Percentiles rank a stretch among this genome's conserved stretches.
phyloP scores from a whole-genome alignment of 495 filamentous ascomycete genomes.

The Penicillium egyptiacum region DNA sequence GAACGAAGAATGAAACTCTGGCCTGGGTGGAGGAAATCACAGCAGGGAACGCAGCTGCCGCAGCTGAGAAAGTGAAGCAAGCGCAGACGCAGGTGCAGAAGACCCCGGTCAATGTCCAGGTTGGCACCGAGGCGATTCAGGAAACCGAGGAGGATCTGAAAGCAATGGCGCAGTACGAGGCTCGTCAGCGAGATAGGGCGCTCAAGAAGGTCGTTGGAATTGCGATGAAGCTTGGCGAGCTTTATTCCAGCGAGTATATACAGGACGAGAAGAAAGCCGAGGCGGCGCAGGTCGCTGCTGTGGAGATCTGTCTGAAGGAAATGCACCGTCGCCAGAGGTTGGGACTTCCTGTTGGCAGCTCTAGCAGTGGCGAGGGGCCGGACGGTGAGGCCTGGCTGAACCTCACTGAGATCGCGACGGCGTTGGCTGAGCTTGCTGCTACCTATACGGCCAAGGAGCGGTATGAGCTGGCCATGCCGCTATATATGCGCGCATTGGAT shows the following conservation, averaged over 20 bases:
- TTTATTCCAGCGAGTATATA: conserved; percentile 59
- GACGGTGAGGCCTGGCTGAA: conserved; percentile 73
- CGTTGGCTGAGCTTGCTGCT: conserved; percentile 67
- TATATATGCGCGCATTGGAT: conserved; percentile 80
- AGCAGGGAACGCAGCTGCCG: conserved; percentile 34
- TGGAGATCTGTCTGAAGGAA: conserved; percentile 78
- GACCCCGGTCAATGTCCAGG: conserved; percentile 21
- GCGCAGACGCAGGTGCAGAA: conserved; percentile 21
- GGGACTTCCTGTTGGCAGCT: conserved; percentile 48
- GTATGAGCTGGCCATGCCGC: conserved; percentile 77
- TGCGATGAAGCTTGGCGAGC: conserved; percentile 75
- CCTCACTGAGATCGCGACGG: conserved; percentile 66
- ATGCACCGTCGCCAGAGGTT: conserved; percentile 62
- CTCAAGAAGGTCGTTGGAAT: conserved; percentile 72
- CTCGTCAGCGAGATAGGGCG: conserved; percentile 61
- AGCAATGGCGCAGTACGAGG: conserved; percentile 49
- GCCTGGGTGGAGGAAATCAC: conserved; percentile 56
- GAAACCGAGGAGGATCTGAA: conserved; percentile 34
- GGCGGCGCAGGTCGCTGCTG: conserved; percentile 72
- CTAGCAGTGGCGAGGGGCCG: conserved; percentile 12
- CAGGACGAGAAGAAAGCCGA: conserved; percentile 63
- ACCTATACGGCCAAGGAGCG: conserved; percentile 68
- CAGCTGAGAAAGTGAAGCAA: conserved; percentile 30
- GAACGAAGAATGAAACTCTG: conserved; percentile 51
- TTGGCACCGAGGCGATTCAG: conserved; percentile 29